Evolutionary conservation across 495 filamentous ascomycete species (phyloP).

Genomic region (Penicillium chermesinum): DNA sequence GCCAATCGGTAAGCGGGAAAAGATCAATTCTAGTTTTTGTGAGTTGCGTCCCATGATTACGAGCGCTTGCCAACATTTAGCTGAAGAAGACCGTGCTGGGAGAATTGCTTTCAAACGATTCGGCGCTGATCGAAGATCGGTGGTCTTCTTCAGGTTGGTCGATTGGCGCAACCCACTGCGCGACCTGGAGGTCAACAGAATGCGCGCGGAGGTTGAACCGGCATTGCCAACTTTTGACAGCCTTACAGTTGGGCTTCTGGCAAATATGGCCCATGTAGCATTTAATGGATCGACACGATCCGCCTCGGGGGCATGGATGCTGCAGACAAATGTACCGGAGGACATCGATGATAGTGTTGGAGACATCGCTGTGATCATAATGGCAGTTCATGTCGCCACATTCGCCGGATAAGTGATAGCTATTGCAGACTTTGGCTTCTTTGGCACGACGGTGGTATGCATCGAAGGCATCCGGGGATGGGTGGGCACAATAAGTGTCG

Average conservation of each 20-base stretch:
- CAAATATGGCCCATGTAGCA: constrained; percentile 46
- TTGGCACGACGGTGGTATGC: constrained; percentile 29
- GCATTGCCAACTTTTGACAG: constrained; percentile 31
- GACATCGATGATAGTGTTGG: constrained; percentile 24
- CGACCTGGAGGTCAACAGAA: constrained; percentile 25
- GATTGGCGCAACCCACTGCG: constrained; percentile 25
- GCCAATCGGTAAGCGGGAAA: constrained; percentile 7
- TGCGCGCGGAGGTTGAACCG: constrained; percentile 31
- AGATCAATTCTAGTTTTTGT: neutral
- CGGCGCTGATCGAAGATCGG: constrained; percentile 18
- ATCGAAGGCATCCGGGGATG: constrained; percentile 25
- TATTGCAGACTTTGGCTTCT: constrained; percentile 39
- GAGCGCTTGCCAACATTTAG: constrained; percentile 2
- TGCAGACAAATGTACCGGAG: constrained; percentile 38
- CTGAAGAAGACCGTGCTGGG: constrained; percentile 4
- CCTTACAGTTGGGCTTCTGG: constrained; percentile 37
- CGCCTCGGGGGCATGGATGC: constrained; percentile 29
- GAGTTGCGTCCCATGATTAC: neutral
- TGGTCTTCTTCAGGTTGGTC: constrained; percentile 12
- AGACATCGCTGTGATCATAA: constrained; percentile 37
- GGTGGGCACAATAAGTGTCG: constrained; percentile 30
- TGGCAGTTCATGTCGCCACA: constrained; percentile 34
- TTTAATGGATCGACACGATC: constrained; percentile 33
- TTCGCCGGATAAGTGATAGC: constrained; percentile 36
- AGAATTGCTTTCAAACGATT: constrained; percentile 15